Base-by-base conservation (phyloP, 1,139 yeast species). In the Protomyces pachydermus region DNA sequence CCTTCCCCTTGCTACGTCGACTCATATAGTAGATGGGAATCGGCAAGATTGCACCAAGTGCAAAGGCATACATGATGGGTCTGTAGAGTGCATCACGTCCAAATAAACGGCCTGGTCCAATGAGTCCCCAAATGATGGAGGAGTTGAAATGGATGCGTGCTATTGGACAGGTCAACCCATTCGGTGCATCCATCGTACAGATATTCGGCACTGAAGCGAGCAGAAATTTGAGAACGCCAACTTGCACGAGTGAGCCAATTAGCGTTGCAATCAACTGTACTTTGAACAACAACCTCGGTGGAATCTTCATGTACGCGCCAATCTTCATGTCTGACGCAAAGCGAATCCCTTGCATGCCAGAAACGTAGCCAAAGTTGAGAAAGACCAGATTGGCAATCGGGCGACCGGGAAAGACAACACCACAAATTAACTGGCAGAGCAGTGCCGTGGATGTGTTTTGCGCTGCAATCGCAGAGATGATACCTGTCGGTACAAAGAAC, bases 391-490 rank as follows among this genome's bases (percentile, higher is more conserved):
- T 78, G 1, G 87, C 87, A 45, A 82, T 72, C 1, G 87, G 87
- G 56, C 81, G 79, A 12, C 88, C 88, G 2, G 88, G 88, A 34
- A 82, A 72, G 65, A 85, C 78, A 71, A 84, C 85, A 5, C 90
- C 90, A 53, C 82, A 79, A 65, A 86, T 78, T 67, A 85, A 76
- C 72, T 86, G 88, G 8, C 84, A 81, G 66, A 86, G 72, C 18
- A 85, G 86, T 66, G 83, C 83, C 66, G 85, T 76, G 14, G 85
- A 85, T 53, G 84, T 80, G 6, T 77, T 71, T 67, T 79, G 79
- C 34, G 68, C 67, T 4, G 70, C 67, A 10, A 67, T 60, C 3
- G 69, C 68, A 3, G 64, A 57, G 50, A 68, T 51, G 39, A 68
- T 45, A 3, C 68, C 63, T 28, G 67, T 56, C 10, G 70, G 70